Percentiles rank a stretch among this genome's conserved stretches.
These are phyloP conservation scores for Synura sp. DNA, from an alignment of 352 stramenopile species.

Conservation along the genomic window DNA sequence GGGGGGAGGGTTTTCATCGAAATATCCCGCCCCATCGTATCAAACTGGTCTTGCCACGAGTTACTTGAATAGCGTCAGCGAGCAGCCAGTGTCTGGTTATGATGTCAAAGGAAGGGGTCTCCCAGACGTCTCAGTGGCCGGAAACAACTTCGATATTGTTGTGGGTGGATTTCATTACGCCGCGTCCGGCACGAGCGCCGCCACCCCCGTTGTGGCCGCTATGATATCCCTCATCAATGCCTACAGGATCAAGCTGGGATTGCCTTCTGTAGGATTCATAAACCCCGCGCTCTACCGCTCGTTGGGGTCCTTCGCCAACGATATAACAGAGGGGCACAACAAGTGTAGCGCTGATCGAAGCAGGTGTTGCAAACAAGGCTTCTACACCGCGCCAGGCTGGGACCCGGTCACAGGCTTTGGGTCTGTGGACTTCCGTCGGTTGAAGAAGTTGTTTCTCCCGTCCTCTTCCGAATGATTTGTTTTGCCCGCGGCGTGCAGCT, in stretches of 20 bases:
- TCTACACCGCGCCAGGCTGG: not conserved
- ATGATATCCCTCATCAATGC: slow-evolving; percentile 5
- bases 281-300: slow-evolving; percentile 5
- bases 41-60: not conserved
- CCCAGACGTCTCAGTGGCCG: not conserved
- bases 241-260: not conserved
- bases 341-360: not conserved
- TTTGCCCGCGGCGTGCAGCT: too few relatives aligned
- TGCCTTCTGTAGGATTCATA: not conserved
- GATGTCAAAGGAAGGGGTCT: not conserved
- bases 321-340: not conserved
- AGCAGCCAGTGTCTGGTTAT: not conserved
- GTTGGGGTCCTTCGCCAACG: not conserved
- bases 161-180: not conserved
- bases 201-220: not conserved
- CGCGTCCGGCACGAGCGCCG: not conserved
- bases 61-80: not conserved
- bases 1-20: not conserved
- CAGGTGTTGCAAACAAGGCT: not conserved
- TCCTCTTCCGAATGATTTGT: too few relatives aligned
- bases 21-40: not conserved
- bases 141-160: not conserved
- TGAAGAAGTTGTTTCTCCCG: not conserved
- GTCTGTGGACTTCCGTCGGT: not conserved
- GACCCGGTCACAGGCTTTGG: slow-evolving; percentile 5